Base-by-base conservation (phyloP, 1,284 basidiomycete genomes). In the Trichosporon faecale region DNA sequence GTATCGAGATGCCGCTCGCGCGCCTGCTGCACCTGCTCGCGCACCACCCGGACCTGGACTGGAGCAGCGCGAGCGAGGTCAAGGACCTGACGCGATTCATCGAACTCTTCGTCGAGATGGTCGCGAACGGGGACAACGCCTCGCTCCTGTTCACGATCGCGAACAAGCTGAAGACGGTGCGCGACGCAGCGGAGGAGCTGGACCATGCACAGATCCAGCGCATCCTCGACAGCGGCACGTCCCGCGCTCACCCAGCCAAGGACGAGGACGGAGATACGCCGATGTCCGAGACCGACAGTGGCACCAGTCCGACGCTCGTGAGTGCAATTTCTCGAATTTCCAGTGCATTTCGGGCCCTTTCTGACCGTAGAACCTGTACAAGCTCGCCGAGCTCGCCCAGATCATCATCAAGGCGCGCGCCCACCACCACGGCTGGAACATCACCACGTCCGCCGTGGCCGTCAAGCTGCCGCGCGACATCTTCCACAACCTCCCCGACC, bases 331-430 rank as follows among this genome's bases (percentile, higher is more conserved):
- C 14, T 31, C 3, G 14, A 18, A 31, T 2, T 33, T 61, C n/a
- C 52, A 16, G 25, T 27, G 4, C 14, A 16, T 7, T 31, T 12
- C 23, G 7, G 64, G 12, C 3, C 16, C 29, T 46, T 40, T 40
- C 69, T 72, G 67, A 72, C 18, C 16, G 3, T 77, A 97, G 93
- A 92, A 93, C 77, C 85, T 99, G 33, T 98, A 97, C 79, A 87
- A 90, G n/a, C 85, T 94, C 64, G 90, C 90, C 73, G 97, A 99
- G 78, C 85, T 99, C 4, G 90, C 95, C 0, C 92, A 97, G 82
- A 88, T 93, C 73, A 85, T 97, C 40, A 91, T 98, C 80, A 91
- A 90, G 76, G 84, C 85, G 0, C 87, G 88, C 23, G 90, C 92
- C 0, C 86, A 88, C 37, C 74, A 84, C 2, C 87, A 91, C 65